Evolutionary conservation across 2,329 filamentous ascomycete species (phyloP), one percentile per base, ranked within the genome.

Genomic region (Diaporthe humulicola): DNA sequence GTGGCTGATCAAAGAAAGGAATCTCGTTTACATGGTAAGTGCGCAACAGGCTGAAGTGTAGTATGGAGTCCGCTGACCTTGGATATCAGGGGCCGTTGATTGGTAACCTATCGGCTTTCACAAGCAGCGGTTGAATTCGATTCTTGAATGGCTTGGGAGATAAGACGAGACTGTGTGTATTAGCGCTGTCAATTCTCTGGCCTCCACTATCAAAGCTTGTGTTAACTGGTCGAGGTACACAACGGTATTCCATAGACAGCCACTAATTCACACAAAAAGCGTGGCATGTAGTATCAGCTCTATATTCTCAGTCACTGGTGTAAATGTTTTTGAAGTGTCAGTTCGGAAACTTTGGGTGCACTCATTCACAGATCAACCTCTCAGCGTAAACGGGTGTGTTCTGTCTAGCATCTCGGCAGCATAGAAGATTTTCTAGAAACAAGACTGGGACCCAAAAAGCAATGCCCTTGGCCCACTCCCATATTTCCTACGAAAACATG

Each of bases 1-100:
- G 9, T 64, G 60, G 60, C 12, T 64, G 17, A 64, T 64, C 10
- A 64, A 33, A 40, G 60, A 64, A 17, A 64, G 60, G 8, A 64
- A 48, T 22, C 17, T 64, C 4, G 40, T 64, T 9, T 64, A 64
- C 14, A 64, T 64, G 60, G 60, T 48, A 48, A 64, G 28, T 48
- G 3, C 4, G 2, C 17, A 8, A n/a, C 15, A 12, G 17, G 9
- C 4, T 30, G 10, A 28, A 30, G n/a, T 17, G 10, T 42, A 19
- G 5, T 7, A 17, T 12, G n/a, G 22, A 30, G n/a, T 61, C 14
- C 2, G 14, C n/a, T 61, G 58, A 61, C n/a, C 7, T 61, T 0
- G 4, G 42, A 36, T 3, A 14, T 22, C 15, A 61, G 38, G 58
- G 38, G 0, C 57, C 57, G 28, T 40, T 60, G 6, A 4, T 60